Base-by-base conservation (phyloP, 2,329 filamentous ascomycete species). In the Colletotrichum cuscutae region DNA sequence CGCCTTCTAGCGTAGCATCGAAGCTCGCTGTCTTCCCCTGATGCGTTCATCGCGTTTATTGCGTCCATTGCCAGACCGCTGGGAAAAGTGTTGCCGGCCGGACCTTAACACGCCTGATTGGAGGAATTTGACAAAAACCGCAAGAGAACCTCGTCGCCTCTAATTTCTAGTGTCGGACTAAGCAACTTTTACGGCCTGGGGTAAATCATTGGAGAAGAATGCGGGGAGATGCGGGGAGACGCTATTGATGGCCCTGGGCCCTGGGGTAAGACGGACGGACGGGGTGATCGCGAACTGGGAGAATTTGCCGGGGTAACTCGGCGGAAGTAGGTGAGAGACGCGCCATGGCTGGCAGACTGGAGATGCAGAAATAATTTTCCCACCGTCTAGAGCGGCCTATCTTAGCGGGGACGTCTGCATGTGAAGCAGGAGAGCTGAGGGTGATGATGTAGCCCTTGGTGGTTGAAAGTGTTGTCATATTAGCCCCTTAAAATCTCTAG, bases 161-260 rank as follows among this genome's bases (percentile, higher is more conserved):
- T 15, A 22, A 26, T 57, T 30, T 13, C 67, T 42, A 57, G 53
- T 49, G 66, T 35, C 60, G 54, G 54, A 65, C 26, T 26, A 59
- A 63, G 56, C 58, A 30, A 26, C 52, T 30, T 64, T 24, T 49
- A 4, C 24, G 46, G 26, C 52, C 60, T 61, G 66, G 66, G 56
- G 46, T 61, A 61, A 65, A 30, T 52, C 60, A 72, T 72, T 70
- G 66, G 70, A 70, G 70, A 61, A 70, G 70, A 65, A 70, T 72
- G 70, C 66, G 70, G 70, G 66, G 70, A 49, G 66, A 65, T 70
- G 66, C 65, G 69, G 65, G 65, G 32, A 66, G 54, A 54, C 24
- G 53, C 58, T 63, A 22, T 61, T 24, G 57, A 62, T 56, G 52
- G 57, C 64, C 64, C 28, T 26, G 22, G 58, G 35, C 58, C 64